Percentiles rank a stretch among this genome's conserved stretches.
These are phyloP conservation scores for Trichaptum fuscoviolaceum DNA, from an alignment of 768 basidiomycete species.

Conservation along the genomic window DNA sequence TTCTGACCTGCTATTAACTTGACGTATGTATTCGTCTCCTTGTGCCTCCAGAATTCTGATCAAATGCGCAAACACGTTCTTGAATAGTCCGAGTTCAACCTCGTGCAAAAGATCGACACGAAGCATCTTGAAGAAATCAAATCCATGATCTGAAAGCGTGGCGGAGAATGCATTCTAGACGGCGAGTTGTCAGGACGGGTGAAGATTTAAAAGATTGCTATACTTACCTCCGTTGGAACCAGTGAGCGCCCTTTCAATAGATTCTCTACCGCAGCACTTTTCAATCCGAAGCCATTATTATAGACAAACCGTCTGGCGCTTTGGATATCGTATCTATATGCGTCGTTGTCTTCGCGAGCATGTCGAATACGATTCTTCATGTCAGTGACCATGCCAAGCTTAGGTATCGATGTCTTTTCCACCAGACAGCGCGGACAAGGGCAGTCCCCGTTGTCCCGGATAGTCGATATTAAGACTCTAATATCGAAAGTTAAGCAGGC, in stretches of 20 bases:
- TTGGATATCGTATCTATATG: conserved; percentile 3
- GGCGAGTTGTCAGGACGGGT: not conserved
- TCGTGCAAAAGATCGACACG: conserved; percentile 28
- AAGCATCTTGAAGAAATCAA: conserved; percentile 23
- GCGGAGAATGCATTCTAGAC: conserved; percentile 28
- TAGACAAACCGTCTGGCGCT: conserved; percentile 17
- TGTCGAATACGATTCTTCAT: conserved; percentile 3
- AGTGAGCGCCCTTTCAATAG: conserved; percentile 15
- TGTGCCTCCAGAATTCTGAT: conserved; percentile 19
- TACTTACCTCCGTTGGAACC: conserved; percentile 16
- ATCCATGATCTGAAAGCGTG: conserved; percentile 13
- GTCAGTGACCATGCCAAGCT: conserved; percentile 1
- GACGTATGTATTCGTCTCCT: not conserved
- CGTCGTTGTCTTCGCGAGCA: conserved; percentile 10
- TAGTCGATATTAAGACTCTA: conserved; percentile 25
- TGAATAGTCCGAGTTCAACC: conserved; percentile 31
- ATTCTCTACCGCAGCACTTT: conserved; percentile 10
- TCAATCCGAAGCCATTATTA: conserved; percentile 11
- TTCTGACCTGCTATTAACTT: conserved; percentile 10
- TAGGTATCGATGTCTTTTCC: conserved; percentile 15
- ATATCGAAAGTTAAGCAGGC: not conserved
- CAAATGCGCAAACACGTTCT: conserved; percentile 23
- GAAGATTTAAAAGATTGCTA: not conserved
- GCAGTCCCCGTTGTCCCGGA: conserved; percentile 17
- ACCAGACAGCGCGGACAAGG: conserved; percentile 34